Percentiles rank a stretch among this genome's conserved stretches.
Conservation (phyloP, 306 rosid genomes). For the Sechiopsis laciniata region DNA sequence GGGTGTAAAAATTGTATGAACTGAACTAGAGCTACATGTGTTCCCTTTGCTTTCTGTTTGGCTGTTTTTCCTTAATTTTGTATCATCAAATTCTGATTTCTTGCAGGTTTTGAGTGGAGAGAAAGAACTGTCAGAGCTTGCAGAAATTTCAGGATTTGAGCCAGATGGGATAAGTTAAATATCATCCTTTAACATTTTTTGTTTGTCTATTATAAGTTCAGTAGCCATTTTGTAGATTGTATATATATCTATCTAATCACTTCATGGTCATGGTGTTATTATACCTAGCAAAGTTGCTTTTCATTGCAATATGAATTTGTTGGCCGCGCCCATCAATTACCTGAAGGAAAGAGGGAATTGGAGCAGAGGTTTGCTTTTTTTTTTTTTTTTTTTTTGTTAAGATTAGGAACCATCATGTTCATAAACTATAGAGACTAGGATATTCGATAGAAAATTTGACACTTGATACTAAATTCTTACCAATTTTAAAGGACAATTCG, state of each 20-base stretch:
- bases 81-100: conserved; percentile 25
- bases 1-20: not conserved
- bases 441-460: too few relatives aligned
- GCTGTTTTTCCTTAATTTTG: not conserved
- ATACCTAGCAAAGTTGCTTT: conserved; percentile 8
- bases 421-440: too few relatives aligned
- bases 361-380: not conserved
- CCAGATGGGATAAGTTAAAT: conserved; percentile 32
- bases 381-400: not conserved
- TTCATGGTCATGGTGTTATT: not conserved
- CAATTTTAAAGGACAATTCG: too few relatives aligned
- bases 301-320: not conserved
- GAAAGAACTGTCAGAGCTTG: conserved; percentile 55
- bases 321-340: not conserved
- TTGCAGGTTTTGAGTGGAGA: conserved; percentile 71
- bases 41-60: not conserved
- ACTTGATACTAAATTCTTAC: too few relatives aligned
- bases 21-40: not conserved
- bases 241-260: not conserved
- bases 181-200: not conserved
- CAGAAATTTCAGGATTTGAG: conserved; percentile 46
- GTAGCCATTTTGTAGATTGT: conserved; percentile 5
- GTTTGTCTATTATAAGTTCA: not conserved
- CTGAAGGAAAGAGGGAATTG: not conserved
- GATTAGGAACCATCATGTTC: too few relatives aligned